Base-by-base conservation (phyloP, 129 eudicot genomes). In the Artemisia argyi region DNA sequence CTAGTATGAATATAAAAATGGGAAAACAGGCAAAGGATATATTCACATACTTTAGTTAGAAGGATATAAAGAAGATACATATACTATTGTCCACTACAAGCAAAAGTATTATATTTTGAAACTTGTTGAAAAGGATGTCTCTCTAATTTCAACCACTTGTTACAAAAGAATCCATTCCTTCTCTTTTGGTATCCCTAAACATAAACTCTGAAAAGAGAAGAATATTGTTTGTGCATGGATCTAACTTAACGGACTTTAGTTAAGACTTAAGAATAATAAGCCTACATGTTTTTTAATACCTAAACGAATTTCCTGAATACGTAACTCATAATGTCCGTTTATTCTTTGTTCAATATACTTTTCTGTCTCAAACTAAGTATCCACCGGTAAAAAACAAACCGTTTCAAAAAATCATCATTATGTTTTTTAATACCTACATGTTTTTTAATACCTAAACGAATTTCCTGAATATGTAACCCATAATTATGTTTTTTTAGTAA, bases 141-240 rank as follows among this genome's bases (percentile, higher is more conserved):
- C 18, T 30, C 18, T 15, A 61, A 26, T 30, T 60, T 30, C 28
- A 5, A 61, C 66, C 66, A 15, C 48, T 12, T 24, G 4, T 22
- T 30, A 30, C 66, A 61, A 61, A 61, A 61, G 66, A 61, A 61
- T 61, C 48, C 48, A 61, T 61, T 61, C 66, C 44, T 32, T 61
- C 48, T 61, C 66, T 30, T 26, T 15, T 15, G 48, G 66, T 30
- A 61, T 61, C 48, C 2, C 46, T 30, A 61, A 61, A 30, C 66
- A 8, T 39, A 39, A 39, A 1, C 30, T 4, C 57, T 7, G 2
- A 52, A 14, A 61, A 13, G 3, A 61, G 44, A 61, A 17, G 48
- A 61, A 30, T 61, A 61, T 61, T 5, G 66, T 30, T 14, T 24
- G 20, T 61, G 48, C 19, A 30, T 59, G 64, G 2, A 30, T 4